Conservation (phyloP, 148 eudicot genomes). For the Vaccinium darrowii region DNA sequence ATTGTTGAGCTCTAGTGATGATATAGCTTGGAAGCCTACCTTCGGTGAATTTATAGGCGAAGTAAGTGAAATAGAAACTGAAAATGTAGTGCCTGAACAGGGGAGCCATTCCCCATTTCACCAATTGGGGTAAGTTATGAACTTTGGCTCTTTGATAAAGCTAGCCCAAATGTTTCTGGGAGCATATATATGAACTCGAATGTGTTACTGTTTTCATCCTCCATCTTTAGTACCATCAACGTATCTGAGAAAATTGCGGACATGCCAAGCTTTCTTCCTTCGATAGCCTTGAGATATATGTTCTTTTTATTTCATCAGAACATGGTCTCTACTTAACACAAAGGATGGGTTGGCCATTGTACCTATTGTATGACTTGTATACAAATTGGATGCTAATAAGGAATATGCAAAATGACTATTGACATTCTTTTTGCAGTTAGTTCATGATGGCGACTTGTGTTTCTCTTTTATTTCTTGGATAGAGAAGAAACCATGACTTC, state of each 20-base stretch:
- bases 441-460: neutral
- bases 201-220: neutral
- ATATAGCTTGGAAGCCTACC: neutral
- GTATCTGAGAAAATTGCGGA: neutral
- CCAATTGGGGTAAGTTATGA: conserved; percentile 19
- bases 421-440: neutral
- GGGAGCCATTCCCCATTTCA: neutral
- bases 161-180: neutral
- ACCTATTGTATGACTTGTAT: neutral
- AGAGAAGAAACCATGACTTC: neutral
- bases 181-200: too few relatives aligned
- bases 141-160: neutral
- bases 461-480: neutral
- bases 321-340: neutral
- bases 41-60: neutral
- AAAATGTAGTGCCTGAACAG: neutral
- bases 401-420: neutral
- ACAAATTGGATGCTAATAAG: neutral
- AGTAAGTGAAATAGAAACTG: conserved; percentile 14
- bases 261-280: neutral
- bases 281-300: neutral
- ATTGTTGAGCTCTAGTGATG: conserved; percentile 5
- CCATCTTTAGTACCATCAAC: neutral
- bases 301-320: neutral
- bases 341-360: neutral